Base-by-base conservation (phyloP, 371 early-diverging fungal species). In the Mucor irregularis region DNA sequence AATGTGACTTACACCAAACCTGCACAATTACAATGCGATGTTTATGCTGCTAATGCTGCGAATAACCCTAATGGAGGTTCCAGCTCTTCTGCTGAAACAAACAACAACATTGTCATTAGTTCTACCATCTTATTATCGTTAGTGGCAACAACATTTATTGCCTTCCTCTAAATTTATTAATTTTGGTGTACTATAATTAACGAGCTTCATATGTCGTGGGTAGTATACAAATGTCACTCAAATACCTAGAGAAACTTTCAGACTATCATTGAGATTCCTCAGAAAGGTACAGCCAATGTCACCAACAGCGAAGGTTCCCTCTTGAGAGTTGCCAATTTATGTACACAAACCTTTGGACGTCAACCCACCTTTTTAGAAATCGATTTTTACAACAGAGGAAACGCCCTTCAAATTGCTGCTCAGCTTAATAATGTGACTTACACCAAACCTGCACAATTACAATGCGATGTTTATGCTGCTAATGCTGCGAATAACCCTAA, bases 351-450 rank as follows among this genome's bases (percentile, higher is more conserved):
- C 3, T 85, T 84, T 59, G 74, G 69, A 13, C 68, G 72, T 39
- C 70, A 74, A 51, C 87, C 90, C 39, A 90, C 81, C 65, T 91
- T 84, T 66, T 68, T 91, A 24, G 77, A 86, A 0, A 84, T 91
- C 4, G 92, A 91, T 69, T 91, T 84, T 66, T 91, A 86, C 58
- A 86, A 91, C 28, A 49, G 76, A 14, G 91, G 90, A 8, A 63
- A 63, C 5, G 40, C 83, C 5, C 57, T 85, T 48, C 49, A 74
- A 37, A 69, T 74, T 47, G 78, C 85, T 10, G 90, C 89, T 3
- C 48, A 69, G 30, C 48, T 89, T 19, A 92, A 92, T 63, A 77
- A 76, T 42, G 90, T 91, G 22, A 63, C 68, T 0, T 88, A 78
- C 58, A 51, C 16, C 3, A 30, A 25, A 8, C 49, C 47, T n/a